A percentile compares a stretch with the other conserved stretches of the same genome.
phyloP scores from a whole-genome alignment of 1,284 basidiomycete genomes.

The Puccinia coronata region DNA sequence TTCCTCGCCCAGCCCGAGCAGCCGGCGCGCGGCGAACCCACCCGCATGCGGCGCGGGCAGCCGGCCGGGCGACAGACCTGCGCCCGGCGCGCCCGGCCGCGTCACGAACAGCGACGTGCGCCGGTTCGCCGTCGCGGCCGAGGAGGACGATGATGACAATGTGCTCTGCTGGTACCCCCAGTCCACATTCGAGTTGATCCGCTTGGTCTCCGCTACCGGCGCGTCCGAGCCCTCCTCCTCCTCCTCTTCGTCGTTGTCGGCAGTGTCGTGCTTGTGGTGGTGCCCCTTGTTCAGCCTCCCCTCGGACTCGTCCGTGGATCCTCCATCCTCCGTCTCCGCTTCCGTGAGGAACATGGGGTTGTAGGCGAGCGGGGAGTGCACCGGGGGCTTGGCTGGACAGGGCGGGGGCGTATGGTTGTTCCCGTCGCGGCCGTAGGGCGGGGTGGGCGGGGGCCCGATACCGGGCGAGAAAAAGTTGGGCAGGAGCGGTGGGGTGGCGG shows the following conservation, averaged over 20 bases:
- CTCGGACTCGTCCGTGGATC: background rate
- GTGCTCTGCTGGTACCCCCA: slow-evolving; percentile 37
- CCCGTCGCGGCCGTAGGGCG: slow-evolving; percentile 48
- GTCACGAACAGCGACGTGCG: slow-evolving; percentile 2
- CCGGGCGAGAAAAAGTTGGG: slow-evolving; percentile 59
- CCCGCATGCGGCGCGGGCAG: background rate
- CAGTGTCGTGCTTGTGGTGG: too few species aligned
- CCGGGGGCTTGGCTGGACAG: background rate
- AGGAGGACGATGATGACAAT: too few species aligned
- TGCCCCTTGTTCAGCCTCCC: background rate
- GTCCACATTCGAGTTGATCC: slow-evolving; percentile 31
- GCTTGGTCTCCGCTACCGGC: background rate
- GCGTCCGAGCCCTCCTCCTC: background rate
- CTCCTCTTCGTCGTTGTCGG: too few species aligned
- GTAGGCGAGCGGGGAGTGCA: slow-evolving; percentile 8
- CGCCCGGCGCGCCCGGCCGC: background rate
- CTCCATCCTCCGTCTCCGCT: background rate
- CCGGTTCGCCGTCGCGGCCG: too few species aligned
- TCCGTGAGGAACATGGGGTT: slow-evolving; percentile 37
- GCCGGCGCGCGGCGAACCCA: background rate
- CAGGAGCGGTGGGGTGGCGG: slow-evolving; percentile 60
- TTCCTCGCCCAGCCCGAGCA: background rate
- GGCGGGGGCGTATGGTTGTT: background rate
- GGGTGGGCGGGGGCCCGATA: slow-evolving; percentile 56
- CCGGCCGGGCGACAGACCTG: background rate